These are phyloP conservation scores for Pythium aquatile DNA, from an alignment of 352 stramenopile genomes.

Conservation along the genomic window DNA sequence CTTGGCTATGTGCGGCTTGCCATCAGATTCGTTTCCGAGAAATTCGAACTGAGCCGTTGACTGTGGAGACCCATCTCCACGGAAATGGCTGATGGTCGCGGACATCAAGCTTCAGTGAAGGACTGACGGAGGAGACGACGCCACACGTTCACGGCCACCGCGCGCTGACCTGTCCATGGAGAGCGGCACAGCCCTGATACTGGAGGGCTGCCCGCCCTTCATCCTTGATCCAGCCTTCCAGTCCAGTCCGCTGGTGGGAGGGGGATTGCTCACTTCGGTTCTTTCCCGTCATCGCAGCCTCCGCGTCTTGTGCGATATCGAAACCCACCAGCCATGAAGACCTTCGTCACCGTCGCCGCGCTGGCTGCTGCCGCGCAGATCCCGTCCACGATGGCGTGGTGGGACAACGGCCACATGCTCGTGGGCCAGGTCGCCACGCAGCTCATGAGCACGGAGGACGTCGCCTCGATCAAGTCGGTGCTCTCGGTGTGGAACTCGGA, in stretches of 20 bases:
- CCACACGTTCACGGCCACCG: conserved; percentile 1
- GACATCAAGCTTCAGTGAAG: conserved; percentile 1
- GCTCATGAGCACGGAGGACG: conserved; percentile 26
- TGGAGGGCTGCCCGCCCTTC: background rate
- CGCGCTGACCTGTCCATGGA: background rate
- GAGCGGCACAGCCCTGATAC: background rate
- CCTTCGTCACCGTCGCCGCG: conserved; percentile 18
- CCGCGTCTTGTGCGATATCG: background rate
- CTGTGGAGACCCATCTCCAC: background rate
- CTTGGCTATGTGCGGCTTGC: conserved; percentile 2
- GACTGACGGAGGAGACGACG: background rate
- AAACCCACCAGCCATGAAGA: conserved; percentile 15
- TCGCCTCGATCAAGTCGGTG: conserved; percentile 26
- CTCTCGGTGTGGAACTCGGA: conserved; percentile 26
- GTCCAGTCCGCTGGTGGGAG: background rate
- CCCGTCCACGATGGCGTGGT: conserved; percentile 26
- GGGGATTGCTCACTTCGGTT: conserved; percentile 12
- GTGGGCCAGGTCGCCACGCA: conserved; percentile 33
- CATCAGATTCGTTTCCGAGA: conserved; percentile 14
- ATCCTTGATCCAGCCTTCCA: background rate
- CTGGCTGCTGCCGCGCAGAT: conserved; percentile 16
- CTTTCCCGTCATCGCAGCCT: conserved; percentile 13
- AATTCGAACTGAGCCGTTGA: conserved; percentile 5
- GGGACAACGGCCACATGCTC: conserved; percentile 41
- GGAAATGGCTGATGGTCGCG: background rate